Base-by-base conservation (phyloP, 192 early-diverging fungal genomes). In the Linnemannia hyalina region DNA sequence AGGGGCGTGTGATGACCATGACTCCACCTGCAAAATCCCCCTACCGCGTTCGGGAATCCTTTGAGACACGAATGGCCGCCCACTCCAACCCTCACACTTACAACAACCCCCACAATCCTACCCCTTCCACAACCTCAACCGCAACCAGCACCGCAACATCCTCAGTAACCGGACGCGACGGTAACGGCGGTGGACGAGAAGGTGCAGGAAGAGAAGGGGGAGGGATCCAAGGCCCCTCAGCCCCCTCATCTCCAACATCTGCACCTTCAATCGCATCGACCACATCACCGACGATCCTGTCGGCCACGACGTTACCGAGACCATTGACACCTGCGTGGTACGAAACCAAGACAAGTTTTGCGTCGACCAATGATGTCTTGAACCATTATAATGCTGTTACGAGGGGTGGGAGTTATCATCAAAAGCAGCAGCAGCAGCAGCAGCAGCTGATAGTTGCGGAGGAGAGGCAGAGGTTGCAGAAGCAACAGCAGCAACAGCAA, bases 281-380 rank as follows among this genome's bases (percentile, higher is more conserved):
- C 3, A 75, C 60, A 0, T 78, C 80, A 2, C 76, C 80, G 0
- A 86, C 84, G 0, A 81, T 81, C 16, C 42, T 63, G 4, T 74
- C 84, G 18, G n/a, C 72, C 0, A 69, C 84, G 0, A 86, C 84
- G 0, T 46, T 86, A 4, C 84, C 84, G 20, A 75, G 84, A 5
- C 84, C 84, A 3, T 74, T 86, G 69, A 86, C 78, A 4, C 79
- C 84, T 4, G 80, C 84, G 2, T 86, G 84, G 84, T 78, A 78
- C 41, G 84, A 86, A 54, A 74, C 79, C 68, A 86, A 86, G 68
- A 86, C 74, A 18, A 80, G 38, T 40, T 80, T 81, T 78, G 60
- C 80, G 0, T 81, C 79, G 26, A 86, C 84, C 0, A 77, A 81
- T 57, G 80, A 86, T 73, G 84, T 86, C 1, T 52, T 86, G 29